Base-by-base conservation (phyloP, 78 protist genomes). In the Monosiga brevicollis region DNA sequence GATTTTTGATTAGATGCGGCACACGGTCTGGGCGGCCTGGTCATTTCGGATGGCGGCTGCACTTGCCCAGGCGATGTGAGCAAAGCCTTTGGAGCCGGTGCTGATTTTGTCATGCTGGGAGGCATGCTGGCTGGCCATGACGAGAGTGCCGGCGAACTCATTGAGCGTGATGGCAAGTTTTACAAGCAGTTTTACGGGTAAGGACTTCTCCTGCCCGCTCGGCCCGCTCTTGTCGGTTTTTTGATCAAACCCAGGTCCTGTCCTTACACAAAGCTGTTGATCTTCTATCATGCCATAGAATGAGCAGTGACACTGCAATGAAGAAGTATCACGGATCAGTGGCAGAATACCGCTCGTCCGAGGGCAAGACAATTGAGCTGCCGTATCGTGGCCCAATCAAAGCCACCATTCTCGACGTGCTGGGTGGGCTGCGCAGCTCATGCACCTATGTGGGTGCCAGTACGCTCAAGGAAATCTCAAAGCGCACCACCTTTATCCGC, bases 1-100 rank as follows among this genome's bases (percentile, higher is more conserved):
- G n/a, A n/a, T n/a, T n/a, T n/a, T n/a, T n/a, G n/a, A n/a, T n/a
- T n/a, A n/a, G n/a, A 88, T 38, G 91, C 91, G 3, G 88, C 91
- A 24, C 91, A 88, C 62, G 91, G 88, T 9, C 80, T 88, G n/a
- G 88, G 88, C 32, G 91, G 88, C 36, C 79, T 75, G 79, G 32
- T 88, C 40, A 40, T 83, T 0, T 40, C 88, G 29, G 91, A 88
- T 43, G 91, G 91, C 37, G 91, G 91, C 37, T 84, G 88, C 83
- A 85, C 87, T 2, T 49, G 73, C 79, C 91, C 91, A 20, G 91
- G 91, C 38, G 91, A 88, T 42, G 85, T 85, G 11, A 83, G 87
- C 82, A 88, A 88, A 83, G 91, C 91, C n/a, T 88, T 88, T 40
- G 88, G 91, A 24, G 91, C 85, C 22, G 91, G 91, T 78, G 88